phyloP scores from a whole-genome alignment of 23 red algal species.

The Gracilaria caudata region DNA sequence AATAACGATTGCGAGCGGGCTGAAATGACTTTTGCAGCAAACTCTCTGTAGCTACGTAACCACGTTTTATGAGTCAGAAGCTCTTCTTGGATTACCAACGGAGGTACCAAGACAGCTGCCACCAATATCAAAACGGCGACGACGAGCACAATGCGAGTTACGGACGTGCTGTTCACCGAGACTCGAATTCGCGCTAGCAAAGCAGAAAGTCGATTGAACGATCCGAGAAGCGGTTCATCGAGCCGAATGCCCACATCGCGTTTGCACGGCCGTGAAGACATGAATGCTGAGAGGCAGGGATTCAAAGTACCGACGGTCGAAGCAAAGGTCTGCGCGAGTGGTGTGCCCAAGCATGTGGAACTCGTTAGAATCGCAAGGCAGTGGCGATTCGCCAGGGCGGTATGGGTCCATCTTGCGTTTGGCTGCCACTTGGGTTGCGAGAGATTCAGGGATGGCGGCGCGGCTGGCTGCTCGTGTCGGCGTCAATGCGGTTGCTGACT shows the following conservation, averaged over 20 bases:
- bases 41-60: not conserved
- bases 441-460: not conserved
- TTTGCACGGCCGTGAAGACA: not conserved
- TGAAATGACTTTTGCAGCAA: not conserved
- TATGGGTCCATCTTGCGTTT: not conserved
- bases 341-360: not conserved
- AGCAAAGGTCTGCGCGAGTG: not conserved
- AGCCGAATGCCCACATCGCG: not conserved
- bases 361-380: not conserved
- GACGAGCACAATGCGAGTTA: not conserved
- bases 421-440: not conserved
- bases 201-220: not conserved
- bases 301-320: no score
- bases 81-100: not conserved
- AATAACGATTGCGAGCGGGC: not conserved
- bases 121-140: not conserved
- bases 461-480: not conserved
- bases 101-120: not conserved
- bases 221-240: not conserved
- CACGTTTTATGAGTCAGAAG: not conserved
- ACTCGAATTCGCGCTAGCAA: not conserved
- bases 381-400: not conserved
- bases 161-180: not conserved
- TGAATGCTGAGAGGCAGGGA: no score
- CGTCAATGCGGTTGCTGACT: not conserved